Conservation (phyloP, 2,329 filamentous ascomycete species). For the Epichloe uncinata region DNA sequence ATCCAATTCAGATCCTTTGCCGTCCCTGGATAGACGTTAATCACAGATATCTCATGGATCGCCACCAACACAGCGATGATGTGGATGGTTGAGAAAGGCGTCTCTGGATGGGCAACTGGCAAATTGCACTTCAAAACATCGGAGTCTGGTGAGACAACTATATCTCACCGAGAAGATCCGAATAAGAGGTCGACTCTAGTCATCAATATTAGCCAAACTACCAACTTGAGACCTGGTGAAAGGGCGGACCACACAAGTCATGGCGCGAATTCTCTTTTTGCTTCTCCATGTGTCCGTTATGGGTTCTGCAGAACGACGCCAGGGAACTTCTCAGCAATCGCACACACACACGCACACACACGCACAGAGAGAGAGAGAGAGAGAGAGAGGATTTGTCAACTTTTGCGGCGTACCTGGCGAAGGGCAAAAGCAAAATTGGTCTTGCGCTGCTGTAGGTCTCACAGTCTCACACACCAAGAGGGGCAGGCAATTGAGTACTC, state of each 20-base stretch:
- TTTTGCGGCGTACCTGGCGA: background rate
- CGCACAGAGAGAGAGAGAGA: too few relatives aligned
- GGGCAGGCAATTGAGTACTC: background rate
- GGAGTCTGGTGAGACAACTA: conserved; percentile 16
- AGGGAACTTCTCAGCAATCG: background rate
- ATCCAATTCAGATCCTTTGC: background rate
- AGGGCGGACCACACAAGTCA: background rate
- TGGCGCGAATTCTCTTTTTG: background rate
- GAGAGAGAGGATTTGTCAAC: background rate
- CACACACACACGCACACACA: background rate
- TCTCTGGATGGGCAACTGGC: conserved; percentile 7
- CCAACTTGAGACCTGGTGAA: background rate
- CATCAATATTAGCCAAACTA: background rate
- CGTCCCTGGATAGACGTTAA: background rate
- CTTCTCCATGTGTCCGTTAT: background rate
- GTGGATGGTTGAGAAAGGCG: background rate
- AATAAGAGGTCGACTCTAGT: background rate
- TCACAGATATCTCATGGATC: background rate
- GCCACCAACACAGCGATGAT: background rate
- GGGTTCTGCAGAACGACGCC: background rate
- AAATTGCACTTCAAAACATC: conserved; percentile 15
- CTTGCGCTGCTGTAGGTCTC: conserved; percentile 10
- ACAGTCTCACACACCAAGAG: conserved; percentile 5
- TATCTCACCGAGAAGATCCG: conserved; percentile 13
- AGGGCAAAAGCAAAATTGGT: conserved; percentile 5